Percentiles rank a stretch among this genome's conserved stretches.
phyloP scores from a whole-genome alignment of 139 green algal genomes.

The Coccomyxa sp. region DNA sequence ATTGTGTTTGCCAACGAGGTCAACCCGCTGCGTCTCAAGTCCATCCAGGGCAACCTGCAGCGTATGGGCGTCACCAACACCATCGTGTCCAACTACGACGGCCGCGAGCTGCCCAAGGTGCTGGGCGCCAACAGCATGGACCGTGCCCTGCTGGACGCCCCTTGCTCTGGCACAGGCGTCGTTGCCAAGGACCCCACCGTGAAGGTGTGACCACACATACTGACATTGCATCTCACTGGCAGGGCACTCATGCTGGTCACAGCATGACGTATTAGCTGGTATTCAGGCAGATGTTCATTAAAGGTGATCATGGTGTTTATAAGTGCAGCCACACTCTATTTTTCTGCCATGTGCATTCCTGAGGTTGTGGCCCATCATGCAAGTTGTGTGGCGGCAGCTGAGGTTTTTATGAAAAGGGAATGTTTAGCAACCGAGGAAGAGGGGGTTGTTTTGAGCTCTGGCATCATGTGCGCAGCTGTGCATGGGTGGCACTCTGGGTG shows the following conservation, averaged over 20 bases:
- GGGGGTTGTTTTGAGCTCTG: too few species aligned
- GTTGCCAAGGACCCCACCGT: slow-evolving; percentile 91
- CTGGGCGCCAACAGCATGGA: slow-evolving; percentile 80
- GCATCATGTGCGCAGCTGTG: too few species aligned
- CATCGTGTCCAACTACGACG: slow-evolving; percentile 64
- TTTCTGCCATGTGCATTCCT: too few species aligned
- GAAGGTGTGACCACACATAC: slow-evolving; percentile 58
- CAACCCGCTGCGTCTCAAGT: slow-evolving; percentile 87
- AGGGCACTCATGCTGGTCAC: too few species aligned
- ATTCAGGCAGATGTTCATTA: not conserved
- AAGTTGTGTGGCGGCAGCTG: too few species aligned
- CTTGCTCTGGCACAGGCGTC: slow-evolving; percentile 96
- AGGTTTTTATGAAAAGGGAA: too few species aligned
- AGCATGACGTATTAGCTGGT: too few species aligned
- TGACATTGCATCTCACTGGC: too few species aligned
- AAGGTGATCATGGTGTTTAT: not conserved
- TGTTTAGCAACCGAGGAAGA: too few species aligned
- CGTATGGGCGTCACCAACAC: slow-evolving; percentile 94
- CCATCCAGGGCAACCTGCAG: slow-evolving; percentile 88
- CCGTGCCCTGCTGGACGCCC: slow-evolving; percentile 95
- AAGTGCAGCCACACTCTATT: too few species aligned
- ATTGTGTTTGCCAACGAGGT: slow-evolving; percentile 97
- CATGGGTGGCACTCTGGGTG: too few species aligned
- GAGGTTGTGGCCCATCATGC: too few species aligned
- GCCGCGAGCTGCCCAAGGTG: slow-evolving; percentile 33